These are phyloP conservation scores for Globisporangium cystogenes DNA, from an alignment of 352 stramenopile species.

Conservation along the genomic window DNA sequence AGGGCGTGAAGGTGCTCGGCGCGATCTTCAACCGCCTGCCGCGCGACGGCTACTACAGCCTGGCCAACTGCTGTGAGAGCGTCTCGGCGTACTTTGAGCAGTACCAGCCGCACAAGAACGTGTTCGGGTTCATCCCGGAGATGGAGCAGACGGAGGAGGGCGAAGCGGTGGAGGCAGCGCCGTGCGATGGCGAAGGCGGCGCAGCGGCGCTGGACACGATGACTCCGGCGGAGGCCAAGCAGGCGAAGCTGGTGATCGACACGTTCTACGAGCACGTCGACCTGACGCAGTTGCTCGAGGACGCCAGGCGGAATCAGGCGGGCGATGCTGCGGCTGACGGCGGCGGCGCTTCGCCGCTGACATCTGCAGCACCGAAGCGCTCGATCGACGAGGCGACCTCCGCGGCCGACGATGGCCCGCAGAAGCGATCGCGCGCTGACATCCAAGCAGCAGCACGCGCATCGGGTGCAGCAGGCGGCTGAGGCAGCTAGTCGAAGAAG, in stretches of 20 bases:
- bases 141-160: conserved; percentile 20
- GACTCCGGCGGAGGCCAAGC: conserved; percentile 6
- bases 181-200: conserved; percentile 2
- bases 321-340: too few species aligned
- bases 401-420: background rate
- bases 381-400: background rate
- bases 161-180: background rate
- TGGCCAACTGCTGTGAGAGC: conserved; percentile 87
- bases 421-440: conserved; percentile 18
- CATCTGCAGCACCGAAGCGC: background rate
- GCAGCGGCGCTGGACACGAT: conserved; percentile 13
- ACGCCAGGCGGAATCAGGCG: conserved; percentile 18
- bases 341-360: too few species aligned
- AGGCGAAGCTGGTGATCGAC: conserved; percentile 31
- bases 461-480: conserved; percentile 25
- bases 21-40: conserved; percentile 95
- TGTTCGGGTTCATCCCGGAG: conserved; percentile 86
- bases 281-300: conserved; percentile 27
- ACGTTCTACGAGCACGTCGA: conserved; percentile 31
- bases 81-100: conserved; percentile 92
- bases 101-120: conserved; percentile 51
- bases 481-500: conserved; percentile 13
- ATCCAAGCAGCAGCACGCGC: conserved; percentile 34
- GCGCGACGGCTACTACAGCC: conserved; percentile 92
- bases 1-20: conserved; percentile 91